Base-by-base conservation (phyloP, 352 stramenopile species). In the Aphanomyces astaci region DNA sequence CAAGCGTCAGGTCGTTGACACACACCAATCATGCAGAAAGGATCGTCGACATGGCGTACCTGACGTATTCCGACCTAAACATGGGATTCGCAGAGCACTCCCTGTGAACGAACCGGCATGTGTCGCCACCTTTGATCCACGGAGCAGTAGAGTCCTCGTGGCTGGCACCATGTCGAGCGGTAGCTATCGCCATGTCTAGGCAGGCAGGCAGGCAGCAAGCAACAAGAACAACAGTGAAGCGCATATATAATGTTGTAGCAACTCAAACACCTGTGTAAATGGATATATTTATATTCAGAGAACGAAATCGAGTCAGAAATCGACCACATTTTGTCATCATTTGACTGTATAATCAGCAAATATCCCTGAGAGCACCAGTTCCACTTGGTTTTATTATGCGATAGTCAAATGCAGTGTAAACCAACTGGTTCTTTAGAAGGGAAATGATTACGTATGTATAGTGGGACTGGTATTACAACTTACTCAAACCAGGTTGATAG, bases 51-150 rank as follows among this genome's bases (percentile, higher is more conserved):
- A 5, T 4, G 28, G 11, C 57, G 7, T 68, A 68, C 62, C 62
- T 60, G 43, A 68, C 28, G 51, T 68, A 68, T 32, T 68, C 62
- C 2, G 43, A 39, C n/a, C 31, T 51, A 24, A 68, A 68, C n/a
- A 68, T 59, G 31, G 24, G 11, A 17, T 30, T 24, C 19, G 39
- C 43, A 11, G 62, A 30, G 51, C 62, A 68, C n/a, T 68, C 62
- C 19, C 22, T 48, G 39, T 68, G 62, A 28, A 68, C 45, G 51
- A 68, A 68, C 24, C 62, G 40, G 33, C 22, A 39, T 13, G 43
- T 25, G 17, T 68, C 43, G 17, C 39, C 48, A n/a, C 51, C 51
- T 33, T 32, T 32, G 7, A 22, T 19, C 24, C 17, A 59, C n/a
- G 51, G n/a, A 30, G 17, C 22, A 1, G 24, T 13, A 5, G 13